phyloP scores from a whole-genome alignment of 768 basidiomycete species.

The Collybia sordida region DNA sequence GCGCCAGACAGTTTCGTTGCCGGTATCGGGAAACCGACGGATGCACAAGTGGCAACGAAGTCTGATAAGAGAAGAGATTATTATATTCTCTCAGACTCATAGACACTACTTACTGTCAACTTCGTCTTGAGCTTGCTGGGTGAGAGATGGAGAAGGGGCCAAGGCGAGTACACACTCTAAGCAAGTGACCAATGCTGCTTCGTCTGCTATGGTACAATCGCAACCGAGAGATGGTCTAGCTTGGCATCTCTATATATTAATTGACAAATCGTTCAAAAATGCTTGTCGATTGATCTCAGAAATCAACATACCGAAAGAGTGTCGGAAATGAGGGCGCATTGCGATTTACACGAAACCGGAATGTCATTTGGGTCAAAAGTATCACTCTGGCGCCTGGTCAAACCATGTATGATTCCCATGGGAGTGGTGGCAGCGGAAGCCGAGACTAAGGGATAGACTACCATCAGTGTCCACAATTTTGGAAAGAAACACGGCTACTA shows the following conservation, averaged over 20 bases:
- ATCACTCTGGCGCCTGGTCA: no score
- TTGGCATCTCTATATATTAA: not conserved
- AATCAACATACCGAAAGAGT: not conserved
- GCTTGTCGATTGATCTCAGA: not conserved
- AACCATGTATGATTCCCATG: no score
- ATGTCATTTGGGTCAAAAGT: not conserved
- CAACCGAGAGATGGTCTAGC: not conserved
- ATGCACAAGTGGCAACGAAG: no score
- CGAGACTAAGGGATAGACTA: not conserved
- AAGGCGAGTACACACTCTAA: not conserved
- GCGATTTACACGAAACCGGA: not conserved
- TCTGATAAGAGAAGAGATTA: no score
- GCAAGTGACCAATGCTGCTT: not conserved
- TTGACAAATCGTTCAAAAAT: not conserved
- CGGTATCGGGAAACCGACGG: no score
- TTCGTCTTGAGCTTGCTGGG: not conserved
- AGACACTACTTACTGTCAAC: not conserved
- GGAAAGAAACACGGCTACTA: not conserved
- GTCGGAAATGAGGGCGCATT: not conserved
- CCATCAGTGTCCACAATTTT: not conserved
- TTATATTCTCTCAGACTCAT: no score
- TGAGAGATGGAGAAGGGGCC: not conserved
- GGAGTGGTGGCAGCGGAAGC: not conserved
- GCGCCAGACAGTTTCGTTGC: no score
- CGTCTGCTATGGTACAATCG: not conserved